These are phyloP conservation scores for Chrysopogon serrulatus DNA, from an alignment of 176 grass and related monocot species.

Conservation along the genomic window DNA sequence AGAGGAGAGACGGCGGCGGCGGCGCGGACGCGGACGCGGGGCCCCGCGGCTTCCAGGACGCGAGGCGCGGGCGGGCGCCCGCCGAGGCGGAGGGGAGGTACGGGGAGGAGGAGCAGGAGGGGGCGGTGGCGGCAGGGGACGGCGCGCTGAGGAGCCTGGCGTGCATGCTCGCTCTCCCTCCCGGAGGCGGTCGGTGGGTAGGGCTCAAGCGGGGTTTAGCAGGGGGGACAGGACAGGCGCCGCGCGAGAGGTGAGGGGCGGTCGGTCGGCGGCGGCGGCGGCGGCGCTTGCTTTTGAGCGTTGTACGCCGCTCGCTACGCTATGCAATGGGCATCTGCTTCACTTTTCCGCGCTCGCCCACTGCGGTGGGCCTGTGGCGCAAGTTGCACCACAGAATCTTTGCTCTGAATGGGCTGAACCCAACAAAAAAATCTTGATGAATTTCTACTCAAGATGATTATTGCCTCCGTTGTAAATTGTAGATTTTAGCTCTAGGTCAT, in stretches of 20 bases:
- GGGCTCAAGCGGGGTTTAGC: constrained; percentile 48
- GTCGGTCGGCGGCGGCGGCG: constrained; percentile 26
- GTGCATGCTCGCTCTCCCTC: constrained; percentile 41
- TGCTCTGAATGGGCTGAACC: background rate
- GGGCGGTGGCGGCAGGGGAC: background rate
- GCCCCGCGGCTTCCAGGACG: constrained; percentile 5
- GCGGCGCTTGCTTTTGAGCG: background rate
- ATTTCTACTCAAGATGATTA: background rate
- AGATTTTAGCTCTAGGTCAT: background rate
- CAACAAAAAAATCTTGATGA: background rate
- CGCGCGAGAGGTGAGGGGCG: constrained; percentile 23
- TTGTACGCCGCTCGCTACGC: constrained; percentile 4
- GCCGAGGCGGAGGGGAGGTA: background rate
- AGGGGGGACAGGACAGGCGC: background rate
- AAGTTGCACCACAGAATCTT: background rate
- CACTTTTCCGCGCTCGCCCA: background rate
- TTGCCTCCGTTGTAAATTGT: too few relatives aligned
- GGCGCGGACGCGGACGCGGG: background rate
- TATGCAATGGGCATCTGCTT: background rate
- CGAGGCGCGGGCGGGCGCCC: background rate
- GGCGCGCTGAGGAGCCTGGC: constrained; percentile 36
- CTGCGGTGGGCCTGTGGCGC: too few relatives aligned
- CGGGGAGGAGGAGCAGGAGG: background rate
- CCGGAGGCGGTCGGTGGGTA: constrained; percentile 16
- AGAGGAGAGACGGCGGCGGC: background rate